These are phyloP conservation scores for Phytophthora megakarya DNA, from an alignment of 352 stramenopile species.

Conservation along the genomic window DNA sequence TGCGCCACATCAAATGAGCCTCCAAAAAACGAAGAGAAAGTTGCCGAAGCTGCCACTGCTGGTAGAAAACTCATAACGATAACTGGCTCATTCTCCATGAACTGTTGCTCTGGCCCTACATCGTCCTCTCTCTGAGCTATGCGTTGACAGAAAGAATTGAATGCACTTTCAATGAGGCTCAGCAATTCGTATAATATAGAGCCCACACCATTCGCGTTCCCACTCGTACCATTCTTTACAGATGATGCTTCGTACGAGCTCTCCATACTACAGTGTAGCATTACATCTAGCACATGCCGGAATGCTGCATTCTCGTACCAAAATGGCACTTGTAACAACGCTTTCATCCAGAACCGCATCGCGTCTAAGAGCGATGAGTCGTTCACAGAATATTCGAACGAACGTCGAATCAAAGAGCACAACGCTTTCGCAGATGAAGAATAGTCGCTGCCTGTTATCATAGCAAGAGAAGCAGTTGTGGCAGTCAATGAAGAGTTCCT, in stretches of 20 bases:
- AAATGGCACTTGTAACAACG: conserved; percentile 71
- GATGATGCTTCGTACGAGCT: conserved; percentile 21
- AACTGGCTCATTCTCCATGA: conserved; percentile 36
- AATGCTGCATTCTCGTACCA: conserved; percentile 81
- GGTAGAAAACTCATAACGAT: conserved; percentile 75
- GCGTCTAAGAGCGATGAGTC: conserved; percentile 41
- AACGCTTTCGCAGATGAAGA: conserved; percentile 58
- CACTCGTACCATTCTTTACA: background rate
- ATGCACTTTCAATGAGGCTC: conserved; percentile 41
- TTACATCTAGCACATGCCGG: conserved; percentile 67
- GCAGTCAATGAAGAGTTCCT: conserved; percentile 61
- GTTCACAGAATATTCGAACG: conserved; percentile 64
- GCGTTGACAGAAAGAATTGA: conserved; percentile 42
- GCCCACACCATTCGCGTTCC: background rate
- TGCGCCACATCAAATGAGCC: conserved; percentile 60
- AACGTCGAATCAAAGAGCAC: conserved; percentile 57
- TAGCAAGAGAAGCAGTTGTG: conserved; percentile 50
- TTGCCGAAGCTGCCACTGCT: conserved; percentile 39
- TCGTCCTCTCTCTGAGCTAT: conserved; percentile 39
- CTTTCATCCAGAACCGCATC: conserved; percentile 65
- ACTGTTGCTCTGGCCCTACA: conserved; percentile 38
- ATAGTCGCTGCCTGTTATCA: conserved; percentile 50
- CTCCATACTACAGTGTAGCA: conserved; percentile 71
- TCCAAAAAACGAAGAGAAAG: conserved; percentile 73
- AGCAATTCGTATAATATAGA: conserved; percentile 49